Evolutionary conservation across 192 early-diverging fungal genomes (phyloP), one percentile per base, ranked within the genome.

Genomic region (Entomortierella parvispora): DNA sequence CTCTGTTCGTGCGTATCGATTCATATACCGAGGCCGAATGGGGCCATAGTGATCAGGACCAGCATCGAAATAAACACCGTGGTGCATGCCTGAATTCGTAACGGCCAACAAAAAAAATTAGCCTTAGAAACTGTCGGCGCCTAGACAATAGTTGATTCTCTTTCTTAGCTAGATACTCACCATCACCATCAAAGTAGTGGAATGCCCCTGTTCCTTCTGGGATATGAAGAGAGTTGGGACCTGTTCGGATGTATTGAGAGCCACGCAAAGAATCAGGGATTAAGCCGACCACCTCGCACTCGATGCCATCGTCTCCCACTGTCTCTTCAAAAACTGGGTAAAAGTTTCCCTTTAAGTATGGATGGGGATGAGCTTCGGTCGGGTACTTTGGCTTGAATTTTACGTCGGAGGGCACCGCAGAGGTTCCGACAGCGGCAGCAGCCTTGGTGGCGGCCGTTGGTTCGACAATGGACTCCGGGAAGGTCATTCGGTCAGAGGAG

Each of bases 261-360:
- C 58, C 58, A 2, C 65, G 49, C 3, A 68, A 60, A 22, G 60
- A 61, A 14, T 62, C 59, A 11, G 65, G 72, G 31, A 77, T 67
- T 34, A 20, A 34, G 4, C 72, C 71, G 28, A 67, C 37, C 32
- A 76, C 52, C 23, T 76, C 55, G 23, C 72, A 77, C 47, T 63
- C 59, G 52, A 77, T 77, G 37, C 72, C 72, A 2, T 77, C 65
- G 22, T 77, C 58, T 1, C 54, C 65, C 11, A 77, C 59, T 2
- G 72, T 68, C 47, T 77, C 72, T 40, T 77, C 72, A 53, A 68
- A 77, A 8, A 77, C 65, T 3, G 72, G 72, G 40, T 77, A 68
- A 51, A 77, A 77, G 60, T 77, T 77, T 14, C 65, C 72, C 28
- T 56, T 15, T 3, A 77, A 46, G 25, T 77, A 77, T 14, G 72